Evolutionary conservation across 2,329 filamentous ascomycete genomes (phyloP).

Genomic region (Penicillium brasilianum): DNA sequence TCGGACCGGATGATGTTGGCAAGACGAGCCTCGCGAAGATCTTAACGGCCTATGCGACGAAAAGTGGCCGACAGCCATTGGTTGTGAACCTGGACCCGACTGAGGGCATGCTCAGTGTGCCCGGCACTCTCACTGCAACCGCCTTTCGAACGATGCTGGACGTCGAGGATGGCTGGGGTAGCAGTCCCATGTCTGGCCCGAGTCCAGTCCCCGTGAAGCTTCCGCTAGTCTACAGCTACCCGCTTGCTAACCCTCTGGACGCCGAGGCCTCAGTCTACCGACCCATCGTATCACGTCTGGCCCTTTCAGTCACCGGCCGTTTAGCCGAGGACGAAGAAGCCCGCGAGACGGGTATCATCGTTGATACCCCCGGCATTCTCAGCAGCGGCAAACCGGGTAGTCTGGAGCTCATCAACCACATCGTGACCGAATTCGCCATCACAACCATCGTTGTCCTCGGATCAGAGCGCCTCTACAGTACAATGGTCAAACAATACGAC

Average conservation of each 20-base stretch:
- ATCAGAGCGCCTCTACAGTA: conserved; percentile 74
- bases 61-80: conserved; percentile 74
- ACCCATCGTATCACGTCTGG: conserved; percentile 74
- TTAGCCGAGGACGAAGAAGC: conserved; percentile 76
- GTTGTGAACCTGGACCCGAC: conserved; percentile 84
- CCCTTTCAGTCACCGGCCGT: conserved; percentile 76
- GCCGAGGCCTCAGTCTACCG: conserved; percentile 76
- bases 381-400: conserved; percentile 66
- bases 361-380: conserved; percentile 78
- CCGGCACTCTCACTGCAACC: conserved; percentile 83
- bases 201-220: conserved; percentile 88
- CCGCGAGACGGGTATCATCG: conserved; percentile 76
- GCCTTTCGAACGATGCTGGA: conserved; percentile 88
- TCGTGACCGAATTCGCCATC: conserved; percentile 73
- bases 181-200: conserved; percentile 86
- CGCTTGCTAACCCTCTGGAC: conserved; percentile 69
- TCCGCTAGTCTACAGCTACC: conserved; percentile 89
- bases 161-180: conserved; percentile 86
- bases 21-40: conserved; percentile 83
- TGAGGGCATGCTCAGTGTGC: conserved; percentile 77
- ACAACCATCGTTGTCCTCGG: conserved; percentile 84
- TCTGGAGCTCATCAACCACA: conserved; percentile 80
- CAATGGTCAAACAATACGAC: conserved; percentile 73
- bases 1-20: conserved; percentile 77
- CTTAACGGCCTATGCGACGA: conserved; percentile 78